Evolutionary conservation across 768 basidiomycete species (phyloP).

Genomic region (Russula lepida): DNA sequence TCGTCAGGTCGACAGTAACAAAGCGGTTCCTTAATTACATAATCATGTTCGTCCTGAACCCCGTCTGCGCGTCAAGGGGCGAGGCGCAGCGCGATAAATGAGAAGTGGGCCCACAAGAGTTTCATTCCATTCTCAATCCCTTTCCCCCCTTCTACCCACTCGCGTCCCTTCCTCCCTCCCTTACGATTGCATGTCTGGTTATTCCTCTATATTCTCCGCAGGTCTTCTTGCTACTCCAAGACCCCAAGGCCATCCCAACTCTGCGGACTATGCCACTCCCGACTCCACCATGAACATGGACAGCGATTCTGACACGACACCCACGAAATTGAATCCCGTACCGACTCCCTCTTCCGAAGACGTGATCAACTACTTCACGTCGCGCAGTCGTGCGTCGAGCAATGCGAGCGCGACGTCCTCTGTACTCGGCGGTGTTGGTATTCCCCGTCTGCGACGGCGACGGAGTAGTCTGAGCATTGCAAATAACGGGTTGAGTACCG

Average conservation of each 20-base stretch:
- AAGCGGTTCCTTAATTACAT: neutral
- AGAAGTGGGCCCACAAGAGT: neutral
- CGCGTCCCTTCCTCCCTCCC: neutral
- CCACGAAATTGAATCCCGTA: slow-evolving; percentile 26
- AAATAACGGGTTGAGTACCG: slow-evolving; percentile 45
- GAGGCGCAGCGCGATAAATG: slow-evolving; percentile 1
- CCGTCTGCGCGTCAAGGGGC: neutral
- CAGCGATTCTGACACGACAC: slow-evolving; percentile 30
- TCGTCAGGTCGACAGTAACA: neutral
- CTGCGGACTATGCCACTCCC: slow-evolving; percentile 19
- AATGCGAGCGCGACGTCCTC: slow-evolving; percentile 21
- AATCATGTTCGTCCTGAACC: neutral
- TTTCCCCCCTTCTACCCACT: neutral
- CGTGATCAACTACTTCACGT: slow-evolving; percentile 25
- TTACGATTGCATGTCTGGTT: slow-evolving; percentile 31
- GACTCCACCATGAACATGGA: slow-evolving; percentile 30
- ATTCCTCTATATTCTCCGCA: slow-evolving; percentile 64
- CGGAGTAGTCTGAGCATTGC: slow-evolving; percentile 54
- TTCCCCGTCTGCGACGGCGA: slow-evolving; percentile 46
- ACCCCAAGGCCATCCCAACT: slow-evolving; percentile 11
- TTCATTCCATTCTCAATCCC: neutral
- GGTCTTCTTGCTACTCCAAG: slow-evolving; percentile 50
- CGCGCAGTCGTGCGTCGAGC: slow-evolving; percentile 25
- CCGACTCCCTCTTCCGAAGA: slow-evolving; percentile 23
- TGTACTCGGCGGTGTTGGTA: neutral